Evolutionary conservation across 176 grass and related monocot species (phyloP).

Genomic region (Sorghum bicolor): DNA sequence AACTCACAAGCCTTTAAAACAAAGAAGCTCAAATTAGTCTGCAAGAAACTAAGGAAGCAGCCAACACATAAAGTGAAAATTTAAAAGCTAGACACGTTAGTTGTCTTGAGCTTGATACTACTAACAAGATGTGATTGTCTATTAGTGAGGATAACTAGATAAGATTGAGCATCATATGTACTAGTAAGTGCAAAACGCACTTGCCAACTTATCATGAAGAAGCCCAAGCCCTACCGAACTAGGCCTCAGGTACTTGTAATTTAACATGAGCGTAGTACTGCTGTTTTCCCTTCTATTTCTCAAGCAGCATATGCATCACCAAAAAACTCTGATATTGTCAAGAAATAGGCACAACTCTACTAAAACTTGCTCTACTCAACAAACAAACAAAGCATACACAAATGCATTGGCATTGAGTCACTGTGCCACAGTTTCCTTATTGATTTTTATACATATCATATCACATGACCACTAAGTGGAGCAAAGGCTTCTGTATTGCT

Average conservation of each 20-base stretch:
- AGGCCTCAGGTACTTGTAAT: neutral
- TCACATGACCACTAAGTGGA: neutral
- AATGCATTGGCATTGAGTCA: neutral
- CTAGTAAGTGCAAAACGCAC: neutral
- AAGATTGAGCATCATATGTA: neutral
- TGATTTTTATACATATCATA: neutral
- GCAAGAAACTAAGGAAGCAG: neutral
- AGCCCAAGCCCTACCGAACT: neutral
- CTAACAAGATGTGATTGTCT: neutral
- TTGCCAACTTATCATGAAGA: neutral
- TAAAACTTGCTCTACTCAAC: constrained; percentile 2
- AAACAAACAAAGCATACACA: neutral
- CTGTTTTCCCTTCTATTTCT: neutral
- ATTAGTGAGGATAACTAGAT: neutral
- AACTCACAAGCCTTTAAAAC: neutral
- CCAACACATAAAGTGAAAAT: neutral
- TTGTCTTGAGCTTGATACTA: neutral
- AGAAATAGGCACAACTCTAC: neutral
- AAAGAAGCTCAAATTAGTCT: neutral
- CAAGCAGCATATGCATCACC: neutral
- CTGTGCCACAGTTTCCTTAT: neutral
- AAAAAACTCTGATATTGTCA: neutral
- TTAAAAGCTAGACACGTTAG: neutral
- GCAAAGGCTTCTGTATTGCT: neutral
- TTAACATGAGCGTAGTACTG: neutral